Conservation (phyloP, 805 yeast species). For the Saturnispora kantuleensis region DNA sequence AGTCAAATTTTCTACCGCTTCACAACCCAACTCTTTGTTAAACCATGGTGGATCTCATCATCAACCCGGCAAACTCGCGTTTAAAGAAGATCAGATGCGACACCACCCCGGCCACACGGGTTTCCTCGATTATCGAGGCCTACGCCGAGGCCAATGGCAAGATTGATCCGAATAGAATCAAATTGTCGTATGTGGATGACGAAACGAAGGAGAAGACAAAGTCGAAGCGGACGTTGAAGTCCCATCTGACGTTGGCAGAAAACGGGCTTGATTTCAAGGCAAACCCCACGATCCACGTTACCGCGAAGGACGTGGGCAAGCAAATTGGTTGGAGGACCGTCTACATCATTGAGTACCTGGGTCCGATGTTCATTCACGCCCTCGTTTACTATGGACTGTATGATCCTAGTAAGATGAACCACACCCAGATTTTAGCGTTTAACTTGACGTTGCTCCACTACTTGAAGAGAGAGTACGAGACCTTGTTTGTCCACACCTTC, state of each 20-base stretch:
- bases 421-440: constrained; percentile 45
- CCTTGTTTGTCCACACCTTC: constrained; percentile 74
- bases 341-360: constrained; percentile 79
- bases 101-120: constrained; percentile 27
- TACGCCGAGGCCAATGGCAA: constrained; percentile 30
- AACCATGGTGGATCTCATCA: constrained; percentile 36
- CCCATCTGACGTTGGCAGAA: constrained; percentile 34
- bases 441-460: constrained; percentile 63
- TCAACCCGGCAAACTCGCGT: constrained; percentile 52
- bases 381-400: constrained; percentile 43
- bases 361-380: constrained; percentile 79
- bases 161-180: constrained; percentile 40
- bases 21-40: not conserved
- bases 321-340: constrained; percentile 90
- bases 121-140: constrained; percentile 30
- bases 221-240: constrained; percentile 36
- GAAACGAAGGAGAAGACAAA: constrained; percentile 22
- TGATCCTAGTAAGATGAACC: constrained; percentile 32
- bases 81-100: constrained; percentile 39
- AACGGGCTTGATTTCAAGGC: constrained; percentile 31
- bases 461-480: constrained; percentile 81
- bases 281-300: constrained; percentile 34
- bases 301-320: constrained; percentile 83
- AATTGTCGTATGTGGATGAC: constrained; percentile 36
- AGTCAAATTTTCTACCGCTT: not conserved